phyloP scores from a whole-genome alignment of 352 stramenopile species.

The Phytophthora hibernalis region DNA sequence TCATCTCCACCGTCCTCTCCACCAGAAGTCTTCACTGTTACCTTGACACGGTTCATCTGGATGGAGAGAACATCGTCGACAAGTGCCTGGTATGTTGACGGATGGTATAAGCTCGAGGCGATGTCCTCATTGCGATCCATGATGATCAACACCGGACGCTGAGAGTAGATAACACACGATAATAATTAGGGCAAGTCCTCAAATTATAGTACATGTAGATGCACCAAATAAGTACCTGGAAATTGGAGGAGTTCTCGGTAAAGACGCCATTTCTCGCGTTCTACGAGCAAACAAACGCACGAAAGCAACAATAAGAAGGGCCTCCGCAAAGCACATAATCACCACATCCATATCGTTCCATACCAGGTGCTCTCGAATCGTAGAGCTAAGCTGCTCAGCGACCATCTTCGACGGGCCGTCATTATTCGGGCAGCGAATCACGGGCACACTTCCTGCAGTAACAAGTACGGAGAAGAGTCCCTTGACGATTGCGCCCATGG shows the following conservation, averaged over 20 bases:
- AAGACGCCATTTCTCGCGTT: slow-evolving; percentile 76
- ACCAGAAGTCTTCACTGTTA: slow-evolving; percentile 73
- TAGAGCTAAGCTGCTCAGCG: slow-evolving; percentile 91
- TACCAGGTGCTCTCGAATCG: slow-evolving; percentile 81
- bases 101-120: slow-evolving; percentile 95
- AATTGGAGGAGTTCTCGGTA: slow-evolving; percentile 59
- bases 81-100: slow-evolving; percentile 93
- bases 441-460: slow-evolving; percentile 92
- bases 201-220: neutral
- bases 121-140: slow-evolving; percentile 98
- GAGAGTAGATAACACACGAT: slow-evolving; percentile 3
- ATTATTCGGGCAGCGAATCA: slow-evolving; percentile 95
- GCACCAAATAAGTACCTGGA: slow-evolving; percentile 54
- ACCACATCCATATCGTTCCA: neutral
- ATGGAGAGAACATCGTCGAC: slow-evolving; percentile 97
- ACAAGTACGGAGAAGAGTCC: slow-evolving; percentile 95
- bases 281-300: slow-evolving; percentile 22
- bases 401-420: slow-evolving; percentile 97
- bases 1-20: slow-evolving; percentile 44
- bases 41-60: slow-evolving; percentile 96
- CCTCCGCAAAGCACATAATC: neutral
- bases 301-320: slow-evolving; percentile 6
- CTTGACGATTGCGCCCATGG: slow-evolving; percentile 71
- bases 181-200: slow-evolving; percentile 6
- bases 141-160: slow-evolving; percentile 96